These are phyloP conservation scores for Boeremia lycopersici DNA, from an alignment of 2,329 filamentous ascomycete genomes.

Conservation along the genomic window DNA sequence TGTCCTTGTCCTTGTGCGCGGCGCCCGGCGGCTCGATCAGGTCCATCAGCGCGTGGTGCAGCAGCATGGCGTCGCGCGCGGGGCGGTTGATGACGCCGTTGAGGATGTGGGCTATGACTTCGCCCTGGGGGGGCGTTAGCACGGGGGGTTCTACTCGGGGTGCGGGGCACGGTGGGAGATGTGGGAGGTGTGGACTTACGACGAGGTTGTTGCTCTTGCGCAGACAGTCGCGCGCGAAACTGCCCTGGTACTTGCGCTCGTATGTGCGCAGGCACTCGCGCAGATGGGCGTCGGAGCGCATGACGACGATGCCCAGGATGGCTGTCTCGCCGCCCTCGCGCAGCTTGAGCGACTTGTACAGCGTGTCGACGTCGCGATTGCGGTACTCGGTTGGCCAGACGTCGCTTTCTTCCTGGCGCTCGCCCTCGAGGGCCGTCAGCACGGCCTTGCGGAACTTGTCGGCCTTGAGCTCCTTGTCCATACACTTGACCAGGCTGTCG, in stretches of 20 bases:
- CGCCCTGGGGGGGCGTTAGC: slow-evolving; percentile 66
- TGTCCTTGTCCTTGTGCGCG: slow-evolving; percentile 13
- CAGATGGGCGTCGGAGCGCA: slow-evolving; percentile 80
- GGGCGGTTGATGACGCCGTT: slow-evolving; percentile 97
- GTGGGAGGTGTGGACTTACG: slow-evolving; percentile 61
- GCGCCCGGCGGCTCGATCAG: slow-evolving; percentile 47
- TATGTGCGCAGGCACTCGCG: slow-evolving; percentile 80
- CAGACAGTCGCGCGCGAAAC: slow-evolving; percentile 87
- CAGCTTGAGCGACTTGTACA: slow-evolving; percentile 73
- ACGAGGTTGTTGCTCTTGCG: slow-evolving; percentile 90
- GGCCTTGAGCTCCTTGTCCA: slow-evolving; percentile 90
- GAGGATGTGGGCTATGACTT: slow-evolving; percentile 91
- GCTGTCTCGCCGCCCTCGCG: slow-evolving; percentile 80
- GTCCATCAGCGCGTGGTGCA: slow-evolving; percentile 82
- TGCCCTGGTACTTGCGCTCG: slow-evolving; percentile 72
- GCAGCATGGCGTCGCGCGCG: slow-evolving; percentile 85
- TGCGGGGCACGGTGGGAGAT: too few species aligned
- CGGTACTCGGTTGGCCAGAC: slow-evolving; percentile 62
- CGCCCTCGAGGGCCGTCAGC: slow-evolving; percentile 79
- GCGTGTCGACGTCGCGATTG: slow-evolving; percentile 70
- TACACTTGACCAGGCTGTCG: slow-evolving; percentile 80
- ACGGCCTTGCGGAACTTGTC: slow-evolving; percentile 96
- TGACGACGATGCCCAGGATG: slow-evolving; percentile 84
- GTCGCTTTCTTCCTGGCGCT: slow-evolving; percentile 81
- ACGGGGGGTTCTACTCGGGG: neutral